These are phyloP conservation scores for Colletotrichum sp. DNA, from an alignment of 2,329 filamentous ascomycete species.

Conservation along the genomic window DNA sequence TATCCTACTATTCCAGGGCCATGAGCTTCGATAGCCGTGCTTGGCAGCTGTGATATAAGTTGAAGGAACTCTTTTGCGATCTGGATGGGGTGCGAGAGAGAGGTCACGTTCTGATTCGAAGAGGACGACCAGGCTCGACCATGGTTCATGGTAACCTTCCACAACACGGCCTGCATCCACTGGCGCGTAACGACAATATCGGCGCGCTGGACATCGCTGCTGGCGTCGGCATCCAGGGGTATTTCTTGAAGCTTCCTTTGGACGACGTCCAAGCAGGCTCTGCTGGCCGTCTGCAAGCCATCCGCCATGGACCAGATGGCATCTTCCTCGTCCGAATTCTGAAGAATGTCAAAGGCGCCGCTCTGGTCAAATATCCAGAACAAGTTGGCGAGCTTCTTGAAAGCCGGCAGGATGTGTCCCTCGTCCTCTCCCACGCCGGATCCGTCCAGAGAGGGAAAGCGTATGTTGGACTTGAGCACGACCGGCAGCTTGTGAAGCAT, in stretches of 20 bases:
- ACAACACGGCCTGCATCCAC: conserved; percentile 55
- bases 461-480: conserved; percentile 43
- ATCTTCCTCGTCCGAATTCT: conserved; percentile 36
- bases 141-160: conserved; percentile 42
- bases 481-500: conserved; percentile 54
- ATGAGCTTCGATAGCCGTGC: conserved; percentile 51
- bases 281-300: conserved; percentile 16
- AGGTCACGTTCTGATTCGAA: conserved; percentile 21
- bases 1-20: conserved; percentile 44
- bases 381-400: conserved; percentile 51
- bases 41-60: conserved; percentile 46
- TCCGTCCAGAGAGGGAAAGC: conserved; percentile 37
- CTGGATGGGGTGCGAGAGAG: conserved; percentile 38
- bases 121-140: conserved; percentile 25
- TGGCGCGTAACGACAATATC: conserved; percentile 54
- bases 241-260: conserved; percentile 47
- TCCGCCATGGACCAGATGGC: conserved; percentile 30
- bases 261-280: conserved; percentile 39
- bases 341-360: conserved; percentile 50
- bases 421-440: conserved; percentile 39
- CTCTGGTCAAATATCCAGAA: conserved; percentile 56
- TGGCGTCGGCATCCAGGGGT: conserved; percentile 37
- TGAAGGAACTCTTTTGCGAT: conserved; percentile 51
- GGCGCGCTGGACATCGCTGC: conserved; percentile 53
- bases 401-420: conserved; percentile 49